phyloP scores from a whole-genome alignment of 2,329 filamentous ascomycete genomes.

The Colletotrichum shisoi region DNA sequence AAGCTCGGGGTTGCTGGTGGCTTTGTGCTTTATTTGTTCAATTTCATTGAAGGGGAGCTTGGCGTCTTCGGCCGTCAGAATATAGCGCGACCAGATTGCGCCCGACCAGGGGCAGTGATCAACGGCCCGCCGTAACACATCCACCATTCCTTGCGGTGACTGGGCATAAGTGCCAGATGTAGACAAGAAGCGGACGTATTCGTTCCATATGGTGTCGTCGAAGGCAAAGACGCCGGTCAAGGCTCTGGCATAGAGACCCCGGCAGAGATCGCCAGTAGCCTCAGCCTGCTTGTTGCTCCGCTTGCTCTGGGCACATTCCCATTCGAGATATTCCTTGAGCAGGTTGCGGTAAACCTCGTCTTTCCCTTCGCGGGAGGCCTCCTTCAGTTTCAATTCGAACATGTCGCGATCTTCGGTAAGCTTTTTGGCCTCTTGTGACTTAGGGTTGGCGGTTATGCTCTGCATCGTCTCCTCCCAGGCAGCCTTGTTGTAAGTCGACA shows the following conservation, averaged over 20 bases:
- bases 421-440: constrained; percentile 69
- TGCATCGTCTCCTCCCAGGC: constrained; percentile 79
- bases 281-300: constrained; percentile 60
- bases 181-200: constrained; percentile 79
- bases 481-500: constrained; percentile 73
- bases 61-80: constrained; percentile 83
- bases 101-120: constrained; percentile 94
- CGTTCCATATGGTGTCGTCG: constrained; percentile 80
- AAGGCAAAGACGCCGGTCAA: constrained; percentile 73
- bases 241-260: constrained; percentile 80
- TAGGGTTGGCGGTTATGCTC: constrained; percentile 62
- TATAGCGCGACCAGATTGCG: constrained; percentile 86
- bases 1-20: constrained; percentile 83
- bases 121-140: constrained; percentile 81
- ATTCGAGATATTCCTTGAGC: constrained; percentile 78
- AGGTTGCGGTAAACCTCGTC: constrained; percentile 60
- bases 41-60: constrained; percentile 79
- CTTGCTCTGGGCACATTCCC: constrained; percentile 74
- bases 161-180: constrained; percentile 52
- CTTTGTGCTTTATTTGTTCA: constrained; percentile 88
- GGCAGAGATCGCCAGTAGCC: constrained; percentile 60
- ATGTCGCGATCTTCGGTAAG: constrained; percentile 70
- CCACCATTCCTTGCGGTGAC: constrained; percentile 62
- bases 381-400: constrained; percentile 71
- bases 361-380: constrained; percentile 65